These are phyloP conservation scores for Exidia glandulosa DNA, from an alignment of 768 basidiomycete species.

Conservation along the genomic window DNA sequence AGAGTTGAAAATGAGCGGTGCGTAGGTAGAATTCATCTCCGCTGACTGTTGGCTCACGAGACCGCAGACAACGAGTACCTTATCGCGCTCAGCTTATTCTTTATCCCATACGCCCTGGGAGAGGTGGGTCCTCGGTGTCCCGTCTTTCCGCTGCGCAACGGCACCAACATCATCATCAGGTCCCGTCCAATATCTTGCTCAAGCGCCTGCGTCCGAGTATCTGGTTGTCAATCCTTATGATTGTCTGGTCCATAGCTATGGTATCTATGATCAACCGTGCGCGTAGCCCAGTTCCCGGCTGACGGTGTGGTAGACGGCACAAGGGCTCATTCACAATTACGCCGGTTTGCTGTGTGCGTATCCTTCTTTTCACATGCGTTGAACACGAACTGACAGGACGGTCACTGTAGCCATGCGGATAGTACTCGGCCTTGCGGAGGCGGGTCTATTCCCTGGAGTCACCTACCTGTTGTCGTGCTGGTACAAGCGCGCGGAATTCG, in stretches of 20 bases:
- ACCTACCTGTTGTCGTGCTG: conserved; percentile 60
- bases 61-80: conserved; percentile 58
- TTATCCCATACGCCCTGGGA: conserved; percentile 40
- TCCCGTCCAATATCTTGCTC: conserved; percentile 51
- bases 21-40: neutral
- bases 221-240: conserved; percentile 41
- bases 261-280: conserved; percentile 24
- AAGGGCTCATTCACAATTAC: conserved; percentile 61
- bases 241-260: conserved; percentile 41
- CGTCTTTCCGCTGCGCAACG: conserved; percentile 23
- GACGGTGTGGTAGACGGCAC: conserved; percentile 20
- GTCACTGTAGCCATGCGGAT: conserved; percentile 25
- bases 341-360: conserved; percentile 51
- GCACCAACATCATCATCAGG: conserved; percentile 29
- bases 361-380: conserved; percentile 20
- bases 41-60: conserved; percentile 9
- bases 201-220: conserved; percentile 52
- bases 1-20: conserved; percentile 29
- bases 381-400: conserved; percentile 18
- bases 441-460: conserved; percentile 41
- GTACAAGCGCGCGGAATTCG: conserved; percentile 72
- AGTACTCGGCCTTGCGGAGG: conserved; percentile 46
- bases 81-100: conserved; percentile 62
- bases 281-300: neutral
- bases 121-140: conserved; percentile 5